Evolutionary conservation across 495 filamentous ascomycete genomes (phyloP).

Genomic region (Pyrenula aspistea): DNA sequence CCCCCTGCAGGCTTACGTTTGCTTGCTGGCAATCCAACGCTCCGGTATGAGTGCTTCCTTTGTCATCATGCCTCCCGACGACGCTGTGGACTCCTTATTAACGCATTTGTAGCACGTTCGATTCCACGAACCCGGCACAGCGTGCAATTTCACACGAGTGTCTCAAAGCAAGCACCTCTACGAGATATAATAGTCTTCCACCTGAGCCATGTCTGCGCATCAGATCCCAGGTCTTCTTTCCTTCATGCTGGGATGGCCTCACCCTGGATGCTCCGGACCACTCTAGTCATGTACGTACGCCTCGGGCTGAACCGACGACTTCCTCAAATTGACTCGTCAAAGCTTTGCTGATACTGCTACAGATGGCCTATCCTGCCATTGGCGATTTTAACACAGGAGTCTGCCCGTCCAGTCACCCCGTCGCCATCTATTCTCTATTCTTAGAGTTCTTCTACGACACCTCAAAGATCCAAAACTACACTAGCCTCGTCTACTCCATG

Average conservation of each 20-base stretch:
- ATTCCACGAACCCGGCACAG: too few species aligned
- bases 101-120: too few species aligned
- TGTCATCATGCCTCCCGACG: too few species aligned
- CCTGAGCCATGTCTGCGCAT: too few species aligned
- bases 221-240: too few species aligned
- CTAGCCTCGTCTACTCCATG: conserved; percentile 13
- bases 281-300: conserved; percentile 30
- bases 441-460: conserved; percentile 58
- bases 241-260: conserved; percentile 46
- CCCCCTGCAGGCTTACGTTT: conserved; percentile 73
- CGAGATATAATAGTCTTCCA: too few species aligned
- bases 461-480: conserved; percentile 6
- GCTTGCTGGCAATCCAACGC: too few species aligned
- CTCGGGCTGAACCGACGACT: too few species aligned
- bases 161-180: too few species aligned
- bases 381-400: conserved; percentile 21
- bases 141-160: too few species aligned
- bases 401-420: conserved; percentile 47
- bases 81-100: too few species aligned
- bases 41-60: too few species aligned
- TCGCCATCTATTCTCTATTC: conserved; percentile 52
- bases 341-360: background rate
- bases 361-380: conserved; percentile 17
- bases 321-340: background rate
- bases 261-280: conserved; percentile 41